Percentiles rank a stretch among this genome's conserved stretches.
Evolutionary conservation across 176 grass and related monocot species (phyloP).

Genomic region (Carex pumila): DNA sequence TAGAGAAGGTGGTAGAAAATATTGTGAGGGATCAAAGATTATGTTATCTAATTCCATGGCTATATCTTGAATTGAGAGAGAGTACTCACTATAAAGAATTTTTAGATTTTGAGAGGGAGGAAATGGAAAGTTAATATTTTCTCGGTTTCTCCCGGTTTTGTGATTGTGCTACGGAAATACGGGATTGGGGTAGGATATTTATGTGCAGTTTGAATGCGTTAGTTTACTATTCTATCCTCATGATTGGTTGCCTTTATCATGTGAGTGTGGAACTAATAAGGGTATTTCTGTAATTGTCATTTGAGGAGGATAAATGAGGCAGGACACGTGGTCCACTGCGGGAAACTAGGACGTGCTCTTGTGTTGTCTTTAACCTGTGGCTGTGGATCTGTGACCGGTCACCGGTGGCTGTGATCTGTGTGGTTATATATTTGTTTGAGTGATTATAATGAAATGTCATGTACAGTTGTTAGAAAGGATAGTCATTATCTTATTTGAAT

Average conservation of each 20-base stretch:
- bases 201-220: neutral
- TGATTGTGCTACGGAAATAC: neutral
- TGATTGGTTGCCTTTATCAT: neutral
- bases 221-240: constrained; percentile 2
- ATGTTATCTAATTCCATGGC: constrained; percentile 7
- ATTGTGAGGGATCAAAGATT: neutral
- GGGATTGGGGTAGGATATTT: neutral
- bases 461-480: neutral
- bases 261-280: neutral
- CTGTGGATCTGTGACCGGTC: neutral
- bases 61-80: neutral
- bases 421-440: neutral
- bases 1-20: neutral
- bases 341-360: neutral
- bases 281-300: neutral
- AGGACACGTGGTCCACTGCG: neutral
- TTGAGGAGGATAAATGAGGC: neutral
- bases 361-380: neutral
- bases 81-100: neutral
- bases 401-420: neutral
- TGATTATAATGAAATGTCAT: neutral
- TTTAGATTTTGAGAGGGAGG: neutral
- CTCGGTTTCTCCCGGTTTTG: no score
- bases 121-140: neutral
- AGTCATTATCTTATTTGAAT: neutral